A percentile compares a stretch with the other conserved stretches of the same genome.
phyloP scores from a whole-genome alignment of 2,329 filamentous ascomycete genomes.

The Knoxdaviesia proteae region DNA sequence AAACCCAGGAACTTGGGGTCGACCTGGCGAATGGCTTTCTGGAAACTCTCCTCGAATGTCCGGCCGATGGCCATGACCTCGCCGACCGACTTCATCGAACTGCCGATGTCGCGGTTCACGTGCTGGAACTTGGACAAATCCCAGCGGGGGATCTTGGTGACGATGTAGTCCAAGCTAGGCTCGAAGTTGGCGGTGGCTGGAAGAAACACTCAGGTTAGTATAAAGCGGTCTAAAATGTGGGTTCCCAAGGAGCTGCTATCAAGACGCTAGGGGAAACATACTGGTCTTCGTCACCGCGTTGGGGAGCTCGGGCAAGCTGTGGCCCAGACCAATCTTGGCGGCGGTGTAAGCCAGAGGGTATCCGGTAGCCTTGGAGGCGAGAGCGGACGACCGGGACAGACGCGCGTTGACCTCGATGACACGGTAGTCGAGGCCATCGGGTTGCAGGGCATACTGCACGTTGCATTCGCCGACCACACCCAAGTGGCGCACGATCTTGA shows the following conservation, averaged over 20 bases:
- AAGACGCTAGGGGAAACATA: not conserved
- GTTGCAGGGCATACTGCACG: slow-evolving; percentile 91
- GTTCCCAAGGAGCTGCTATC: too few species aligned
- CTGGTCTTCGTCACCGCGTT: slow-evolving; percentile 96
- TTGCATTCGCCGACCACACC: slow-evolving; percentile 98
- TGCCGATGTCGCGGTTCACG: slow-evolving; percentile 91
- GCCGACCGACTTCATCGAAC: slow-evolving; percentile 96
- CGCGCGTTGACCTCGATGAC: slow-evolving; percentile 98
- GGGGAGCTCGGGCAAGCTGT: slow-evolving; percentile 84
- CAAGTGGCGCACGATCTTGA: slow-evolving; percentile 94
- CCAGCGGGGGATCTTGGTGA: slow-evolving; percentile 97
- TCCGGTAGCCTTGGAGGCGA: slow-evolving; percentile 94
- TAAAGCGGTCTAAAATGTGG: too few species aligned
- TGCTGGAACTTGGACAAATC: slow-evolving; percentile 98
- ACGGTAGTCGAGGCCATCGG: slow-evolving; percentile 90
- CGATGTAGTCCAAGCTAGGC: slow-evolving; percentile 89
- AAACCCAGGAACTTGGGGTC: slow-evolving; percentile 83
- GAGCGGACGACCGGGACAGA: slow-evolving; percentile 87
- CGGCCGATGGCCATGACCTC: slow-evolving; percentile 98
- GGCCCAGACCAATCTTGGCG: slow-evolving; percentile 91
- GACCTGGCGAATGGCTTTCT: slow-evolving; percentile 95
- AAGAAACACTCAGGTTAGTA: not conserved
- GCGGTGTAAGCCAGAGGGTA: slow-evolving; percentile 95
- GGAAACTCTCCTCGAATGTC: slow-evolving; percentile 97
- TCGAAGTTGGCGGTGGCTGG: slow-evolving; percentile 84